Evolutionary conservation across 208 protist genomes (phyloP).

Genomic region (Angomonas desouzai): DNA sequence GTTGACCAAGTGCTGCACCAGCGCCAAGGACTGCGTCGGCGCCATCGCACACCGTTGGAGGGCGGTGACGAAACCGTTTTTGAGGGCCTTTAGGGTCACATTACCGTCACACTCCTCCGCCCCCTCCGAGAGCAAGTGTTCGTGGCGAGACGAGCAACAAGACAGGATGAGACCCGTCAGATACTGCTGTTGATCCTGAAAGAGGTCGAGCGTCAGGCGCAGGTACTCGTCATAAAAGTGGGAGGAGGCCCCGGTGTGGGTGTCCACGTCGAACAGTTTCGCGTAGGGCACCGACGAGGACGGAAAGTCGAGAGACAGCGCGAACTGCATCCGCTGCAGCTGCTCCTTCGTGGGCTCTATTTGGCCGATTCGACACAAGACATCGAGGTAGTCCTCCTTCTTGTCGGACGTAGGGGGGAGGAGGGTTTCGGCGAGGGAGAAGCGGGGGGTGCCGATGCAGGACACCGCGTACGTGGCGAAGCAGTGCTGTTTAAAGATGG

Average conservation of each 20-base stretch:
- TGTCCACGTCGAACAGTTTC: slow-evolving; percentile 61
- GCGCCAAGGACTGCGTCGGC: slow-evolving; percentile 31
- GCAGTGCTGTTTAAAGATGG: slow-evolving; percentile 49
- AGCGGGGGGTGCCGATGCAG: slow-evolving; percentile 58
- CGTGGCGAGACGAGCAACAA: slow-evolving; percentile 37
- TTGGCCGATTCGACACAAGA: slow-evolving; percentile 45
- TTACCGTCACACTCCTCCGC: slow-evolving; percentile 62
- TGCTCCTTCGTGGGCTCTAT: slow-evolving; percentile 46
- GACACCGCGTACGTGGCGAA: slow-evolving; percentile 80
- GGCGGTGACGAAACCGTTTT: slow-evolving; percentile 30
- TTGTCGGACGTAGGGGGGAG: slow-evolving; percentile 7
- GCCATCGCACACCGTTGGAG: slow-evolving; percentile 30
- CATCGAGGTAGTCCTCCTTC: slow-evolving; percentile 18
- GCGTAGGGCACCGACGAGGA: slow-evolving; percentile 35
- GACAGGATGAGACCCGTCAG: slow-evolving; percentile 47
- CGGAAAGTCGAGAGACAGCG: slow-evolving; percentile 78
- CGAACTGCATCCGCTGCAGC: slow-evolving; percentile 68
- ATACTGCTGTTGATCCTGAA: slow-evolving; percentile 63
- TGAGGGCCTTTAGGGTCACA: slow-evolving; percentile 54
- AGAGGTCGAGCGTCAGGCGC: slow-evolving; percentile 55
- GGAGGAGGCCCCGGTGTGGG: slow-evolving; percentile 36
- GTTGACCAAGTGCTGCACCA: slow-evolving; percentile 63
- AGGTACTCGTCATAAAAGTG: slow-evolving; percentile 86
- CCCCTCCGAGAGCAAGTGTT: slow-evolving; percentile 34
- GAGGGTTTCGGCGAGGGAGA: slow-evolving; percentile 43